These are phyloP conservation scores for Chrysosphaeria jannelii DNA, from an alignment of 2,329 filamentous ascomycete species.

Conservation along the genomic window DNA sequence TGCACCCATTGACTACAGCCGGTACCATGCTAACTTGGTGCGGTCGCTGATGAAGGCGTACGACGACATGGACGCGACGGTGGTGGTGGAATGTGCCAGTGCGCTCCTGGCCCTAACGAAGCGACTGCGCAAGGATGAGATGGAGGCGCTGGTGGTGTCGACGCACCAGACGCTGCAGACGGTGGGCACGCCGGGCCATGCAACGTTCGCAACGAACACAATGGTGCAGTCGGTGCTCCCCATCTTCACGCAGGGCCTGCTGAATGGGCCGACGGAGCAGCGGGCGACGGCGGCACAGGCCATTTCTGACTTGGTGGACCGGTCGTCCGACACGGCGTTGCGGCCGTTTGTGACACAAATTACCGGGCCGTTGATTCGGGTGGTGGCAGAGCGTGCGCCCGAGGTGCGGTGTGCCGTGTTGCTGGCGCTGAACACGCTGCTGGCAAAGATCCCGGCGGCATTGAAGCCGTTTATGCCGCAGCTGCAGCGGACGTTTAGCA, in stretches of 20 bases:
- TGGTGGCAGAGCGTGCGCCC: slow-evolving; percentile 82
- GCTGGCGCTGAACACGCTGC: slow-evolving; percentile 71
- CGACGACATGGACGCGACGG: slow-evolving; percentile 53
- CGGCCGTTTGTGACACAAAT: slow-evolving; percentile 95
- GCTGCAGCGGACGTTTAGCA: slow-evolving; percentile 85
- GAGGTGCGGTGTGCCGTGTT: slow-evolving; percentile 92
- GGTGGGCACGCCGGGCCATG: slow-evolving; percentile 60
- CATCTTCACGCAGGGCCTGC: slow-evolving; percentile 89
- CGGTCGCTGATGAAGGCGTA: slow-evolving; percentile 75
- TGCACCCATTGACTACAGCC: slow-evolving; percentile 63
- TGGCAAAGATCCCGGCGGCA: slow-evolving; percentile 88
- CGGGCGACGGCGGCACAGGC: slow-evolving; percentile 72
- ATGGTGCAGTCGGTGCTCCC: slow-evolving; percentile 89
- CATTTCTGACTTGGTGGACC: slow-evolving; percentile 85
- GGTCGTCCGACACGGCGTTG: slow-evolving; percentile 60
- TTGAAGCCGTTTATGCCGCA: slow-evolving; percentile 93
- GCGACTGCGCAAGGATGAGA: slow-evolving; percentile 80
- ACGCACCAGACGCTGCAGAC: slow-evolving; percentile 66
- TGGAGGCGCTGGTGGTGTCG: slow-evolving; percentile 73
- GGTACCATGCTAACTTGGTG: slow-evolving; percentile 89
- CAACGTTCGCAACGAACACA: slow-evolving; percentile 80
- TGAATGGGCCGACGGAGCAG: slow-evolving; percentile 87
- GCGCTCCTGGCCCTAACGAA: slow-evolving; percentile 71
- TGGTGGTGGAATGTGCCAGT: slow-evolving; percentile 72
- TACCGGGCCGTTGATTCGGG: slow-evolving; percentile 87